phyloP scores from a whole-genome alignment of 345 rosid species.

The Brassica rapa region DNA sequence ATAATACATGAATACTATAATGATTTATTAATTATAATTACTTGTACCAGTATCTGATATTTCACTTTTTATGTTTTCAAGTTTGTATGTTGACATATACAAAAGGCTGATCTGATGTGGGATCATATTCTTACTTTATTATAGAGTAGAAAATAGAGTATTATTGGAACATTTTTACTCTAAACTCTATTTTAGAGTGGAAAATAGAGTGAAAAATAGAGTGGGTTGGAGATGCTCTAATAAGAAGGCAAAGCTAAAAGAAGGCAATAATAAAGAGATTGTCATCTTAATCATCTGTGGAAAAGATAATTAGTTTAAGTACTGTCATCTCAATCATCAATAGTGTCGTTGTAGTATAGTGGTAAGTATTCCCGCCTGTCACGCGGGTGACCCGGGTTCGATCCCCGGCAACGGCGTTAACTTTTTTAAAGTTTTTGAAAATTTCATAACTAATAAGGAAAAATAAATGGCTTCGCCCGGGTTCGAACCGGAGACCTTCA shows the following conservation, averaged over 20 bases:
- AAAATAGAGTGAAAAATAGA: no score
- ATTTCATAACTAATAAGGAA: background rate
- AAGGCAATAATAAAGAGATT: background rate
- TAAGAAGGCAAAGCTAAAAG: no score
- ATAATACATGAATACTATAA: background rate
- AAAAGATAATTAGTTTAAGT: no score
- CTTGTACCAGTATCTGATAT: background rate
- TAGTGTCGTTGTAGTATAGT: constrained; percentile 82
- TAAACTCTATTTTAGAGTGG: no score
- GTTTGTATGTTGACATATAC: background rate
- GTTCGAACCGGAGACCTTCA: constrained; percentile 32
- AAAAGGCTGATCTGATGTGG: background rate
- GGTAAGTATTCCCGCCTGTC: constrained; percentile 93
- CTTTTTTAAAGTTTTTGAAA: background rate
- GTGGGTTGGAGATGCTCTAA: no score
- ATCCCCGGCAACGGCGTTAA: constrained; percentile 88
- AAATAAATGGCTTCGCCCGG: constrained; percentile 1
- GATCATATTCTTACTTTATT: background rate
- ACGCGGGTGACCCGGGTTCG: constrained; percentile 95
- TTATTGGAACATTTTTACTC: no score
- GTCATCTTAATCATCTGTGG: background rate
- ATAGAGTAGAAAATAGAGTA: no score
- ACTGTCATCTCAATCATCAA: background rate
- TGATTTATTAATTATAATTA: background rate
- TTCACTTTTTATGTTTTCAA: background rate